Evolutionary conservation across 345 rosid species (phyloP).

Genomic region (Ceriops decandra): DNA sequence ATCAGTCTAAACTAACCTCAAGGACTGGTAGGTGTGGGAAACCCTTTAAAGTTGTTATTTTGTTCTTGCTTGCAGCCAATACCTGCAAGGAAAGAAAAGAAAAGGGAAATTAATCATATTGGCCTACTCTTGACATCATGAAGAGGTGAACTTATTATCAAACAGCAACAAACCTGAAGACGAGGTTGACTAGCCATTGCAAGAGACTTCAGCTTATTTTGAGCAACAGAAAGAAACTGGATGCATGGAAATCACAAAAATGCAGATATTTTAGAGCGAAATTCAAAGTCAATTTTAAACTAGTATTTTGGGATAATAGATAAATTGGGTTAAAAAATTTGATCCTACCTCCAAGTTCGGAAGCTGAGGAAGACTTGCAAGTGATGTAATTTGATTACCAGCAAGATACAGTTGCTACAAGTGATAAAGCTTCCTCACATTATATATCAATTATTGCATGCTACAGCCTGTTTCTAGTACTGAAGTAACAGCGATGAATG

Average conservation of each 20-base stretch:
- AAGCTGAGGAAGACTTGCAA: constrained; percentile 88
- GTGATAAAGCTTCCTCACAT: constrained; percentile 27
- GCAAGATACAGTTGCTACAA: constrained; percentile 96
- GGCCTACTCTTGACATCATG: background rate
- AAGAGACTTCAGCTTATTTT: constrained; percentile 88
- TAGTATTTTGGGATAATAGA: background rate
- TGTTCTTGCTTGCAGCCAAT: constrained; percentile 96
- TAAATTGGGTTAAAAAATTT: constrained; percentile 12
- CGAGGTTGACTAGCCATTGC: constrained; percentile 99
- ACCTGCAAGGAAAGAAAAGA: constrained; percentile 44
- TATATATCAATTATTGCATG: constrained; percentile 5
- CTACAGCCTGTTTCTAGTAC: constrained; percentile 4
- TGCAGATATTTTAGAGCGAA: background rate
- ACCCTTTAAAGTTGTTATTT: constrained; percentile 80
- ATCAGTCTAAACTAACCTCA: constrained; percentile 52
- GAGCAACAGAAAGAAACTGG: constrained; percentile 97
- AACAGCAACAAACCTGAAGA: constrained; percentile 62
- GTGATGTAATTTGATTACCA: constrained; percentile 94
- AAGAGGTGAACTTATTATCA: constrained; percentile 9
- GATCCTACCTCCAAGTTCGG: constrained; percentile 86
- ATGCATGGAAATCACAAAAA: constrained; percentile 6
- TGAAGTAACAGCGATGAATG: constrained; percentile 11
- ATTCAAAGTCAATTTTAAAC: background rate
- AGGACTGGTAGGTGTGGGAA: constrained; percentile 88
- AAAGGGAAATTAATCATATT: constrained; percentile 11